Evolutionary conservation across 2,329 filamentous ascomycete genomes (phyloP).

Genomic region (Botrytis byssoidea): DNA sequence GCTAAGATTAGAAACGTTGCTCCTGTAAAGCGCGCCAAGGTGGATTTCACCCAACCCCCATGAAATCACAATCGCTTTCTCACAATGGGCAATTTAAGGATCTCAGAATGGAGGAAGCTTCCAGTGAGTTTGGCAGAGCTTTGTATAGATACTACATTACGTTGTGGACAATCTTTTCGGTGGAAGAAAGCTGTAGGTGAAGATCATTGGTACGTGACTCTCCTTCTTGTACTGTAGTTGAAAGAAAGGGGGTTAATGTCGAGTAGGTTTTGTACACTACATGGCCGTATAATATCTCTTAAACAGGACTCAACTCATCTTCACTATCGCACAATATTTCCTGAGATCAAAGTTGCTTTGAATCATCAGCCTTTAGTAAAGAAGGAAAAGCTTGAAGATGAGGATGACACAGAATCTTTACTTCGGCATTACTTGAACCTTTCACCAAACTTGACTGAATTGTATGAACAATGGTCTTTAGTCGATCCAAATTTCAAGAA

Average conservation of each 20-base stretch:
- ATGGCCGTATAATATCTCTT: conserved; percentile 80
- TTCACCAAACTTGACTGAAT: conserved; percentile 65
- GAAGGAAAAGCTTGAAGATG: conserved; percentile 40
- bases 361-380: conserved; percentile 41
- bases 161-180: conserved; percentile 94
- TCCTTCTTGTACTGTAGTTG: background rate
- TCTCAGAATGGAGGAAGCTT: conserved; percentile 83
- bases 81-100: conserved; percentile 42
- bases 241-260: conserved; percentile 29
- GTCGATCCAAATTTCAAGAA: conserved; percentile 85
- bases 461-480: conserved; percentile 86
- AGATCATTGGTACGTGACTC: conserved; percentile 69
- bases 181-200: conserved; percentile 83
- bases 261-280: conserved; percentile 73
- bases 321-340: conserved; percentile 74
- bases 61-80: conserved; percentile 13
- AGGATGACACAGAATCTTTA: conserved; percentile 71
- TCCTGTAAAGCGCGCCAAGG: conserved; percentile 17
- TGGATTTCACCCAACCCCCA: conserved; percentile 8
- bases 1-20: conserved; percentile 20
- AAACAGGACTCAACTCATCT: conserved; percentile 77
- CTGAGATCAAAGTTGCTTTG: conserved; percentile 40
- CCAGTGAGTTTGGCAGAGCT: conserved; percentile 81
- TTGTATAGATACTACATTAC: conserved; percentile 89
- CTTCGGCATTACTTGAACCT: conserved; percentile 87